phyloP scores from a whole-genome alignment of 2,329 filamentous ascomycete species.

The Ophiostoma sp. region DNA sequence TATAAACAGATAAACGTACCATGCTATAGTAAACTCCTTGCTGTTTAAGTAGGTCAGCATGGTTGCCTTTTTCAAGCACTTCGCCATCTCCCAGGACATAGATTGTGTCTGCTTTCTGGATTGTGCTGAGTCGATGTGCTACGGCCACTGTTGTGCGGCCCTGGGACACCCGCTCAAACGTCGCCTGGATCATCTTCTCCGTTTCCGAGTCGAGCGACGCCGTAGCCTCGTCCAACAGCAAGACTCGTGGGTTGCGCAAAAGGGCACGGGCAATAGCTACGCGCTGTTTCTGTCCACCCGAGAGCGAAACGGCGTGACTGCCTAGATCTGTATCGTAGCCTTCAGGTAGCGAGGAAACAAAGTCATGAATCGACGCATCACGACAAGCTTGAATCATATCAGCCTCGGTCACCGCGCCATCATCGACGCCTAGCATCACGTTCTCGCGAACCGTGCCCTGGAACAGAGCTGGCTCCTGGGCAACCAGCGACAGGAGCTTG shows the following conservation, averaged over 20 bases:
- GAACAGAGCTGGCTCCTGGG: conserved; percentile 69
- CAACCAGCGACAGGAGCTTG: conserved; percentile 61
- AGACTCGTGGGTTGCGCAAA: conserved; percentile 46
- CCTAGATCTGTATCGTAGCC: conserved; percentile 54
- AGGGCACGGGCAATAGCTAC: conserved; percentile 53
- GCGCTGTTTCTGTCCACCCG: conserved; percentile 69
- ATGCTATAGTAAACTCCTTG: background rate
- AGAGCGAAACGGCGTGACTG: conserved; percentile 62
- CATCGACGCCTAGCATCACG: conserved; percentile 59
- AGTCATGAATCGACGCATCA: conserved; percentile 65
- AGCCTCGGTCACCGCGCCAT: conserved; percentile 47
- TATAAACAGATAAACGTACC: background rate
- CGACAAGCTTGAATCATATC: conserved; percentile 50
- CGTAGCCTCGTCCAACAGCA: conserved; percentile 57
- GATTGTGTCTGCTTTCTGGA: conserved; percentile 40
- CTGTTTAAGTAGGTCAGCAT: conserved; percentile 41
- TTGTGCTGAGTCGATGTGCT: conserved; percentile 57
- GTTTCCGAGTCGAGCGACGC: conserved; percentile 55
- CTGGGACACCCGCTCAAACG: conserved; percentile 53
- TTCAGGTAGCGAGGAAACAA: conserved; percentile 49
- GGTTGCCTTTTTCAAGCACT: conserved; percentile 51
- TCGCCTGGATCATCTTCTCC: conserved; percentile 57
- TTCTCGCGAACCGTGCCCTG: conserved; percentile 65
- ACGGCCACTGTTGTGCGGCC: conserved; percentile 66
- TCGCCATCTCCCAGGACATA: conserved; percentile 67